Percentiles rank a stretch among this genome's conserved stretches.
These are phyloP conservation scores for Ceratobasidium papillatum DNA, from an alignment of 1,284 basidiomycete genomes.

Conservation along the genomic window DNA sequence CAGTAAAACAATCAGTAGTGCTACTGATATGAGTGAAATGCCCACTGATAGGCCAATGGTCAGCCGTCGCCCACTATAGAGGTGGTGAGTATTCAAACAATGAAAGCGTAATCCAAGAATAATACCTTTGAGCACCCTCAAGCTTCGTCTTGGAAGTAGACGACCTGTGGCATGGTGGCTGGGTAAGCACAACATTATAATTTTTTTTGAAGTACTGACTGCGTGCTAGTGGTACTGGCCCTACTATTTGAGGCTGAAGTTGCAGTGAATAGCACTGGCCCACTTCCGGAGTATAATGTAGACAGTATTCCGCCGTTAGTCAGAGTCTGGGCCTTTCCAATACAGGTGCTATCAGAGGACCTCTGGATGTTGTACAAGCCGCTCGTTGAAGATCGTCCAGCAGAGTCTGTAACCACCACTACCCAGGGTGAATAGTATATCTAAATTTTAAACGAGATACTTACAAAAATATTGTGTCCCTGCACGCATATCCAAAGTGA, in stretches of 20 bases:
- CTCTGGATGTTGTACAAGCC: background rate
- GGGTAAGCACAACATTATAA: background rate
- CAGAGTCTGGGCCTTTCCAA: conserved; percentile 14
- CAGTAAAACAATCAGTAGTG: background rate
- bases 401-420: conserved; percentile 15
- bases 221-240: background rate
- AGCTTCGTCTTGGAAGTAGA: background rate
- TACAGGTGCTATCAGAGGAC: conserved; percentile 12
- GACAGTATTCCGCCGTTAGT: conserved; percentile 14
- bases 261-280: background rate
- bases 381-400: background rate
- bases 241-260: background rate
- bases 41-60: background rate
- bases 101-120: no score
- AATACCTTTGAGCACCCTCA: background rate
- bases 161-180: background rate
- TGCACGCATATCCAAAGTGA: conserved; percentile 16
- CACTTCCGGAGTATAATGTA: conserved; percentile 24
- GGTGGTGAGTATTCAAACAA: no score
- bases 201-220: background rate
- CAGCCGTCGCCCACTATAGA: background rate
- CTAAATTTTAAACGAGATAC: background rate
- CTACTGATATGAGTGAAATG: background rate
- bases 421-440: no score
- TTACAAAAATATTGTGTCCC: conserved; percentile 18